A percentile compares a stretch with the other conserved stretches of the same genome.
These are phyloP conservation scores for Haplosporangium sp. DNA, from an alignment of 371 early-diverging fungal genomes.

Conservation along the genomic window DNA sequence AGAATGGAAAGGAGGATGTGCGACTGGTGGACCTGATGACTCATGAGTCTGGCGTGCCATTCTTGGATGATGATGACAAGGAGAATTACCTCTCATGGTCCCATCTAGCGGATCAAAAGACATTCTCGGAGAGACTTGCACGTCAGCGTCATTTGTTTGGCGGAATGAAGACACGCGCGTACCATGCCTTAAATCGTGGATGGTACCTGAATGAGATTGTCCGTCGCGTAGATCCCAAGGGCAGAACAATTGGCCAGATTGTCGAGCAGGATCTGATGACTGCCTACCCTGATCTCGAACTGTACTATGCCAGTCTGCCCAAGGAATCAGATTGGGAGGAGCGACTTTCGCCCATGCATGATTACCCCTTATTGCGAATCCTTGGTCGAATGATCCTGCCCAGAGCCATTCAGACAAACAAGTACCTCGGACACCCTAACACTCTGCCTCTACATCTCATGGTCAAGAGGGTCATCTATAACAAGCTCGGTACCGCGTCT, in stretches of 20 bases:
- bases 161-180: slow-evolving; percentile 64
- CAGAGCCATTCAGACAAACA: slow-evolving; percentile 39
- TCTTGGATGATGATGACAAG: slow-evolving; percentile 57
- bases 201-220: slow-evolving; percentile 81
- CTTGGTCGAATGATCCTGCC: slow-evolving; percentile 61
- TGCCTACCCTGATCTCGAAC: slow-evolving; percentile 60
- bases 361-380: slow-evolving; percentile 57
- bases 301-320: slow-evolving; percentile 62
- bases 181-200: slow-evolving; percentile 77
- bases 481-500: background rate
- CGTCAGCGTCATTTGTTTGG: slow-evolving; percentile 71
- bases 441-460: slow-evolving; percentile 24
- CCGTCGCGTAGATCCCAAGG: slow-evolving; percentile 65
- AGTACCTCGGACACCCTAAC: slow-evolving; percentile 24
- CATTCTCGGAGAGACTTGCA: slow-evolving; percentile 60
- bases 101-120: slow-evolving; percentile 47
- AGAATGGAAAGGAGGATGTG: slow-evolving; percentile 78
- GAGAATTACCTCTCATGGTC: slow-evolving; percentile 47
- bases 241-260: slow-evolving; percentile 69
- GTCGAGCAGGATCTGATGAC: slow-evolving; percentile 63
- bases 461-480: slow-evolving; percentile 11
- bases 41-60: slow-evolving; percentile 74
- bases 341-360: slow-evolving; percentile 57
- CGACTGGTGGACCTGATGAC: slow-evolving; percentile 70
- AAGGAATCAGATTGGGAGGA: slow-evolving; percentile 56